Conservation (phyloP, 192 early-diverging fungal genomes). For the Entomortierella parvispora region DNA sequence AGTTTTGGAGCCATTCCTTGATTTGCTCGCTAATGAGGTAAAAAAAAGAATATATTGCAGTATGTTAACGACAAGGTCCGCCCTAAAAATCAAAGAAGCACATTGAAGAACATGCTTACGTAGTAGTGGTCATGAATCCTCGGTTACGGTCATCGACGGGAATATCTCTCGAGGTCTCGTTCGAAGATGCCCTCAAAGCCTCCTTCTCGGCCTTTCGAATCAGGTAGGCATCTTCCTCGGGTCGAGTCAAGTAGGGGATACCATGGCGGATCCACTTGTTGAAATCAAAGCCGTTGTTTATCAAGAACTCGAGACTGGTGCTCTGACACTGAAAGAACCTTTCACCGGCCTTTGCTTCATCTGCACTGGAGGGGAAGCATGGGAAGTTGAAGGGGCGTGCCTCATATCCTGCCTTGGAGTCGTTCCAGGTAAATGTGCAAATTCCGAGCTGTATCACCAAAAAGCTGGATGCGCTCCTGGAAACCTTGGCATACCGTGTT, state of each 20-base stretch:
- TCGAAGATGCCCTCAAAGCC: background rate
- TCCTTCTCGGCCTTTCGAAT: conserved; percentile 20
- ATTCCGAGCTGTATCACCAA: conserved; percentile 85
- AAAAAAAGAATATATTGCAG: no score
- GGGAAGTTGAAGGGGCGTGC: conserved; percentile 91
- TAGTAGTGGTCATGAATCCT: conserved; percentile 57
- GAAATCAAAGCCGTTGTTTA: conserved; percentile 85
- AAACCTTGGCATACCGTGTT: conserved; percentile 32
- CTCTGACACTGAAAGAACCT: conserved; percentile 58
- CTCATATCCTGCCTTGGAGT: conserved; percentile 64
- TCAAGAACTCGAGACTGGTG: conserved; percentile 78
- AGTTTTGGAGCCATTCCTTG: conserved; percentile 55
- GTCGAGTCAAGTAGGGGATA: conserved; percentile 75
- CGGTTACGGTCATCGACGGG: conserved; percentile 62
- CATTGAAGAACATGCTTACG: no score
- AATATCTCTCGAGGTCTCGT: conserved; percentile 35
- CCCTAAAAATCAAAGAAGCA: no score
- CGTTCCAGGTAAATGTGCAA: conserved; percentile 81
- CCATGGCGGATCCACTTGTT: conserved; percentile 87
- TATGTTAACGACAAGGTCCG: background rate
- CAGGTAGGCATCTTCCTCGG: conserved; percentile 61
- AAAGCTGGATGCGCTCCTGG: conserved; percentile 46
- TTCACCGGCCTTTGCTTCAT: conserved; percentile 59
- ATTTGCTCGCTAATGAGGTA: conserved; percentile 40
- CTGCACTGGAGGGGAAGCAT: conserved; percentile 76